Percentiles rank a stretch among this genome's conserved stretches.
phyloP scores from a whole-genome alignment of 768 basidiomycete species.

The Rhizopogon rudus region DNA sequence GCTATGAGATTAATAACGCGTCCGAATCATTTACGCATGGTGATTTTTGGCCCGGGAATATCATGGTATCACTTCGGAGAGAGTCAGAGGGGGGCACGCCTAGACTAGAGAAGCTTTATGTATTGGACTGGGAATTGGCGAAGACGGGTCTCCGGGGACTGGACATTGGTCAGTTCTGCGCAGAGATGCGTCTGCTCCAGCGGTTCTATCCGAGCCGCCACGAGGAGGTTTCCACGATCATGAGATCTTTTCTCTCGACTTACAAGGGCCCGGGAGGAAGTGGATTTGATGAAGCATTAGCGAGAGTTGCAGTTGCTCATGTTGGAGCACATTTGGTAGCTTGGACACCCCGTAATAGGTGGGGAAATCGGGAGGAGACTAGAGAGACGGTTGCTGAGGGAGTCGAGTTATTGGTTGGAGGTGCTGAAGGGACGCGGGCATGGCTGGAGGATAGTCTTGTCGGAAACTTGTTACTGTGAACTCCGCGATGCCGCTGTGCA shows the following conservation, averaged over 20 bases:
- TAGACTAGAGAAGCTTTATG: constrained; percentile 35
- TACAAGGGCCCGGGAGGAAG: constrained; percentile 30
- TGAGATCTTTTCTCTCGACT: constrained; percentile 39
- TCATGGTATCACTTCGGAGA: constrained; percentile 39
- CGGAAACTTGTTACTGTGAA: constrained; percentile 13
- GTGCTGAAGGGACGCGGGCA: constrained; percentile 22
- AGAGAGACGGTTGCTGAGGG: constrained; percentile 49
- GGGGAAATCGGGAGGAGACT: constrained; percentile 45
- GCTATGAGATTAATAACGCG: constrained; percentile 25
- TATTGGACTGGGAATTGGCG: constrained; percentile 65
- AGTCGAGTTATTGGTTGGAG: constrained; percentile 35
- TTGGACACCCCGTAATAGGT: constrained; percentile 43
- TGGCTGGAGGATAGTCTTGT: constrained; percentile 25
- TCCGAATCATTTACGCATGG: constrained; percentile 37
- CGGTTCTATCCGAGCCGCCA: constrained; percentile 40
- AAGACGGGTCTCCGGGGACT: constrained; percentile 53
- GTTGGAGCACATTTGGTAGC: constrained; percentile 52
- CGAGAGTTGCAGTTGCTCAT: constrained; percentile 37
- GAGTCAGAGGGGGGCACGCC: constrained; percentile 19
- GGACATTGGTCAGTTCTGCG: constrained; percentile 62
- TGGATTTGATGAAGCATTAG: constrained; percentile 21
- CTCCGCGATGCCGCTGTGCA: neutral
- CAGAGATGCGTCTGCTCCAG: constrained; percentile 49
- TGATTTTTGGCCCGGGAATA: constrained; percentile 72
- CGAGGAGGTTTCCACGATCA: constrained; percentile 30